phyloP scores from a whole-genome alignment of 1,139 yeast genomes.

The Kluyveromyces sp. region DNA sequence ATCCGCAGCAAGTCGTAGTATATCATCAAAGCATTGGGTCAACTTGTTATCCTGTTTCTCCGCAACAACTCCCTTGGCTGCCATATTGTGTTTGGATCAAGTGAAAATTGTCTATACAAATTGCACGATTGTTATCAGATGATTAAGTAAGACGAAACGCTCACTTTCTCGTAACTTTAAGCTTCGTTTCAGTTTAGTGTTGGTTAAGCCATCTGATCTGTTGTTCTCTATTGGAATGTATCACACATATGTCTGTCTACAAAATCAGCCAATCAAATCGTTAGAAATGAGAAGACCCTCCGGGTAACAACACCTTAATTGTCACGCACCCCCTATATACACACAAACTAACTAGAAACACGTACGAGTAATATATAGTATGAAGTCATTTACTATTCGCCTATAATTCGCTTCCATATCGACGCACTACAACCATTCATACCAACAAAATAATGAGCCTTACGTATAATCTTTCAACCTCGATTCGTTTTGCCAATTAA shows the following conservation, averaged over 20 bases:
- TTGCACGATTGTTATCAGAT: too few relatives aligned
- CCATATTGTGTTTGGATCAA: background rate
- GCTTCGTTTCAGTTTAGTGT: background rate
- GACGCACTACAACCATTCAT: too few relatives aligned
- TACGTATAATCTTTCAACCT: too few relatives aligned
- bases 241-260: background rate
- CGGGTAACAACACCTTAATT: constrained; percentile 1
- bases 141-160: too few relatives aligned
- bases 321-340: background rate
- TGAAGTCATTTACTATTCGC: too few relatives aligned
- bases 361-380: too few relatives aligned
- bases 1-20: constrained; percentile 26
- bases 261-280: constrained; percentile 3
- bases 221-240: background rate
- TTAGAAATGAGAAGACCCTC: background rate
- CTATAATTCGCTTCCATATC: too few relatives aligned
- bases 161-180: too few relatives aligned
- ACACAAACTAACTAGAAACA: too few relatives aligned
- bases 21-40: constrained; percentile 28
- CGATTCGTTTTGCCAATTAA: too few relatives aligned
- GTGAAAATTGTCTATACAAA: too few relatives aligned
- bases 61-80: background rate
- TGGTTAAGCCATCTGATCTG: background rate
- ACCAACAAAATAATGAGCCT: too few relatives aligned
- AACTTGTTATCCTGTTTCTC: constrained; percentile 20